phyloP scores from a whole-genome alignment of 2,329 filamentous ascomycete genomes.

The Colletotrichum tanaceti region DNA sequence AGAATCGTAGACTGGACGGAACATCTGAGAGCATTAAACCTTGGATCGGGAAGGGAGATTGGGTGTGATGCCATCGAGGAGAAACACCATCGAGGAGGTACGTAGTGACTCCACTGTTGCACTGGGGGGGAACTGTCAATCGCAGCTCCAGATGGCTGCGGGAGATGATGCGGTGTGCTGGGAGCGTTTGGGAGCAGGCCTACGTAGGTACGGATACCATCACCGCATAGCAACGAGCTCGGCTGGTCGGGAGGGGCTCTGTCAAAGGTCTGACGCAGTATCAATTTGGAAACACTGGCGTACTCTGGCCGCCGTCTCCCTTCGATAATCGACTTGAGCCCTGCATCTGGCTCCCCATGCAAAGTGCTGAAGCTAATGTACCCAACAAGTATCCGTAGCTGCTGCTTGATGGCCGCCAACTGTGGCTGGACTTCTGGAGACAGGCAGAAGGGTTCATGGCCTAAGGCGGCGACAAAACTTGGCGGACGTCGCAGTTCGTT shows the following conservation, averaged over 20 bases:
- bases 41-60: conserved; percentile 3
- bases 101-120: conserved; percentile 14
- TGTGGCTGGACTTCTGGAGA: conserved; percentile 1
- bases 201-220: not conserved
- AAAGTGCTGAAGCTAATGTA: conserved; percentile 7
- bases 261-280: conserved; percentile 5
- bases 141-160: conserved; percentile 1
- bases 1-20: conserved; percentile 28
- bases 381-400: conserved; percentile 31
- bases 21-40: conserved; percentile 29
- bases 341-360: conserved; percentile 14
- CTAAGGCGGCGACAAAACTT: conserved; percentile 17
- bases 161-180: not conserved
- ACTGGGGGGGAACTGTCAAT: conserved; percentile 20
- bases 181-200: conserved; percentile 1
- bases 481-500: conserved; percentile 3
- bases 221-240: not conserved
- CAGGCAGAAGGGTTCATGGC: not conserved
- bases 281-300: conserved; percentile 18
- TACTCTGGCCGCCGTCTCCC: not conserved
- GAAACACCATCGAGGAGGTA: not conserved
- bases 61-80: conserved; percentile 33
- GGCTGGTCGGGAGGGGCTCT: conserved; percentile 5
- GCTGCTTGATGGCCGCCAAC: conserved; percentile 21
- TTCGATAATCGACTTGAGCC: conserved; percentile 5